A percentile compares a stretch with the other conserved stretches of the same genome.
Conservation (phyloP, 305 asterid genomes). For the Ruellia speciosa region DNA sequence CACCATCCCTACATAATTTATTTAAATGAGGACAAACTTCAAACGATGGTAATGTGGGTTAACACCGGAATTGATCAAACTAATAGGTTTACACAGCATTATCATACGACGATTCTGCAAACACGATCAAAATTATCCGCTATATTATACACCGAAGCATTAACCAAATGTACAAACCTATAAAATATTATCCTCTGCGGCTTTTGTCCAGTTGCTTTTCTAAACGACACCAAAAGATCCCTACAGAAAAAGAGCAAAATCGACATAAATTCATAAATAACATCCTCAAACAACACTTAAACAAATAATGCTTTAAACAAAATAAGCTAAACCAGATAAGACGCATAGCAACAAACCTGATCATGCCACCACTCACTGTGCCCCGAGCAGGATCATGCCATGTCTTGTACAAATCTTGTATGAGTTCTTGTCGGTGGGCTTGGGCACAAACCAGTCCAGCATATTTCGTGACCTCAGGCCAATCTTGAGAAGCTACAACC, state of each 20-base stretch:
- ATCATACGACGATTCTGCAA: neutral
- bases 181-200: constrained; percentile 98
- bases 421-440: constrained; percentile 95
- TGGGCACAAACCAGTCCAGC: constrained; percentile 97
- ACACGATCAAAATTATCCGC: too few relatives aligned
- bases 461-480: constrained; percentile 98
- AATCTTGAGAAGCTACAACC: constrained; percentile 99
- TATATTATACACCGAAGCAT: too few relatives aligned
- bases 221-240: constrained; percentile 92
- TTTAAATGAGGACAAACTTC: neutral
- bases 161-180: constrained; percentile 35
- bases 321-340: too few relatives aligned
- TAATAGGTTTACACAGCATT: neutral
- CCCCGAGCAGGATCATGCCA: constrained; percentile 97
- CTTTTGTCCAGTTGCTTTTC: constrained; percentile 97
- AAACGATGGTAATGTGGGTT: neutral
- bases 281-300: neutral
- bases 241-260: constrained; percentile 31
- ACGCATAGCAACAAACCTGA: constrained; percentile 39
- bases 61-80: too few relatives aligned
- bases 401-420: constrained; percentile 90
- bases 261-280: constrained; percentile 6
- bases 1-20: constrained; percentile 68
- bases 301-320: neutral
- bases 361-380: constrained; percentile 95